phyloP scores from a whole-genome alignment of 2,329 filamentous ascomycete genomes.

The Purpureocillium takamizusanense region DNA sequence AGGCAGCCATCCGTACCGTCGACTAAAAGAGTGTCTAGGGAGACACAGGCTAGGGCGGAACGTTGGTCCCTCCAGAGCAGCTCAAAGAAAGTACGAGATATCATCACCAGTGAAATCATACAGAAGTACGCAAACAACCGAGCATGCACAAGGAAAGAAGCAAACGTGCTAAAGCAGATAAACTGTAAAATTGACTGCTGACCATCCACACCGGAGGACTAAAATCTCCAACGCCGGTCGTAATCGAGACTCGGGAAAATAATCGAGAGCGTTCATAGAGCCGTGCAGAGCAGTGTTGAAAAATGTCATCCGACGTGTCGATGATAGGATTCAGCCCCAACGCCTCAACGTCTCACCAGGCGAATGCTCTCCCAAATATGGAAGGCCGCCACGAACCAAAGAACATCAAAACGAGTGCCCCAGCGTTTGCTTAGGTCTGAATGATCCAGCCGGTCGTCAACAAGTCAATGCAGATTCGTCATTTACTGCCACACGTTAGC shows the following conservation, averaged over 20 bases:
- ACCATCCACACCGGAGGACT: constrained; percentile 25
- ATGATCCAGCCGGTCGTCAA: constrained; percentile 3
- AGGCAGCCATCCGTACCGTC: too few species aligned
- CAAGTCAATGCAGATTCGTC: not conserved
- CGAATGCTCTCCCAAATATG: constrained; percentile 6
- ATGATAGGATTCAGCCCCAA: constrained; percentile 18
- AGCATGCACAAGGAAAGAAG: constrained; percentile 15
- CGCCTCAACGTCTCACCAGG: constrained; percentile 17
- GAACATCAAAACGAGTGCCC: constrained; percentile 11
- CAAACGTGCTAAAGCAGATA: constrained; percentile 14
- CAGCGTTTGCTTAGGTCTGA: constrained; percentile 4
- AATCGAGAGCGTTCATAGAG: constrained; percentile 18
- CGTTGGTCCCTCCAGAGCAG: not conserved
- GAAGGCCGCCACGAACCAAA: constrained; percentile 13
- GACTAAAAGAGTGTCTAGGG: too few species aligned
- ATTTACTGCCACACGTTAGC: constrained; percentile 7
- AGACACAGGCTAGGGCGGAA: too few species aligned
- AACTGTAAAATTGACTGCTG: constrained; percentile 26
- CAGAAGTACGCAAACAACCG: constrained; percentile 9
- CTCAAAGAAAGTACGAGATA: not conserved
- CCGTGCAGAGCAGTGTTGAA: constrained; percentile 20
- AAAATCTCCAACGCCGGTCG: constrained; percentile 33
- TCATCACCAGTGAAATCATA: not conserved
- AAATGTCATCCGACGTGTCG: constrained; percentile 11
- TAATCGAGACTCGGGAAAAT: constrained; percentile 24